Evolutionary conservation across 768 basidiomycete genomes (phyloP).

Genomic region (Termitomyces sp.): DNA sequence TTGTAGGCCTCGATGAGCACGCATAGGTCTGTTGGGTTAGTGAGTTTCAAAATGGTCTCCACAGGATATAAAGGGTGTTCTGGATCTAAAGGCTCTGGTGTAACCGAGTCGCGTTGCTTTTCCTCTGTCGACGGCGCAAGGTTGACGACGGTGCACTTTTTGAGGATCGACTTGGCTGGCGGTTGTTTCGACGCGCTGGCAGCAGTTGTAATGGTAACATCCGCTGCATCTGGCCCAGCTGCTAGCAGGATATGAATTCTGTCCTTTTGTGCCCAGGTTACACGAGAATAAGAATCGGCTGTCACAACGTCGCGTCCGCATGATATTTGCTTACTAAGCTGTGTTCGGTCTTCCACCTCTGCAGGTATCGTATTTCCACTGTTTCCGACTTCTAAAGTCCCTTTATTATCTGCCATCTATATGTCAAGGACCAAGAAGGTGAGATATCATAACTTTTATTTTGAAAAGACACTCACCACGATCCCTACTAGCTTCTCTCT

Average conservation of each 20-base stretch:
- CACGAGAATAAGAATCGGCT: too few relatives aligned
- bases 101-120: constrained; percentile 48
- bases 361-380: too few relatives aligned
- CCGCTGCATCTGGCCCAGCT: constrained; percentile 20
- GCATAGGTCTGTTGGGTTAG: constrained; percentile 36
- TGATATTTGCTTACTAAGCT: too few relatives aligned
- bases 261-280: constrained; percentile 51
- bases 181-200: constrained; percentile 33
- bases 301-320: too few relatives aligned
- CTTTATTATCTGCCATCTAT: not conserved
- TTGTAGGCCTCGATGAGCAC: constrained; percentile 75
- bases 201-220: constrained; percentile 24
- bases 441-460: not conserved
- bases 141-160: constrained; percentile 47
- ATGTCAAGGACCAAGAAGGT: not conserved
- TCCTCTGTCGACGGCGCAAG: too few relatives aligned
- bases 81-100: constrained; percentile 75
- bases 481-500: not conserved
- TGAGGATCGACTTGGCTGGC: constrained; percentile 70
- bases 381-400: not conserved
- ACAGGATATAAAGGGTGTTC: constrained; percentile 68
- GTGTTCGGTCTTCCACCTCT: too few relatives aligned
- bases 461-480: not conserved
- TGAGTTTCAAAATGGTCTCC: constrained; percentile 46
- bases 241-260: constrained; percentile 38